Conservation (phyloP, 768 basidiomycete genomes). For the Tephrocybe sp. region DNA sequence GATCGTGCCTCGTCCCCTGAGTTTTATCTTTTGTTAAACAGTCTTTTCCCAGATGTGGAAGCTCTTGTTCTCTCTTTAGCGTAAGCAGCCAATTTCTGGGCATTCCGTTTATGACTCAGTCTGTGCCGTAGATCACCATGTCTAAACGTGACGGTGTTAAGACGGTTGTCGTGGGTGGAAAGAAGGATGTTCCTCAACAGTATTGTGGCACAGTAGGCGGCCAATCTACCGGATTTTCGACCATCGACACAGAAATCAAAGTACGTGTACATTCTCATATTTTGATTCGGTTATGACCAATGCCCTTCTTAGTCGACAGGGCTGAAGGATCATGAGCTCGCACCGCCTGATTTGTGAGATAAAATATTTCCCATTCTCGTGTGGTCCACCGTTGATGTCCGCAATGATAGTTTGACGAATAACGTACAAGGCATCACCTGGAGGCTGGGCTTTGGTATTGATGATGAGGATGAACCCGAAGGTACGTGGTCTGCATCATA, state of each 20-base stretch:
- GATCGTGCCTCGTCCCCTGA: neutral
- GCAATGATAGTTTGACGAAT: constrained; percentile 41
- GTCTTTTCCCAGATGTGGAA: constrained; percentile 36
- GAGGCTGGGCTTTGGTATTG: constrained; percentile 57
- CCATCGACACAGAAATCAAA: constrained; percentile 62
- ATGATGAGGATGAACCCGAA: constrained; percentile 51
- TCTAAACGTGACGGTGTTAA: constrained; percentile 53
- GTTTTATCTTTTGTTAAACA: neutral
- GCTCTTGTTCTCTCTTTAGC: constrained; percentile 46
- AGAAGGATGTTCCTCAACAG: constrained; percentile 44
- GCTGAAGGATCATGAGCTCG: constrained; percentile 51
- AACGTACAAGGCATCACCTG: constrained; percentile 61
- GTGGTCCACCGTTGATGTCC: constrained; percentile 5
- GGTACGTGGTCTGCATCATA: constrained; percentile 30
- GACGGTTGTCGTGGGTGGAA: constrained; percentile 55
- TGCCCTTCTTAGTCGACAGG: constrained; percentile 36
- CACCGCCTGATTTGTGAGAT: constrained; percentile 58
- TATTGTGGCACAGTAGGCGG: constrained; percentile 66
- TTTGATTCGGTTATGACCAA: neutral
- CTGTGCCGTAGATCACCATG: constrained; percentile 49
- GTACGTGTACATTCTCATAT: constrained; percentile 18
- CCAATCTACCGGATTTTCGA: constrained; percentile 54
- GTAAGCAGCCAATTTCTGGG: constrained; percentile 21
- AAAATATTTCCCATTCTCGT: neutral
- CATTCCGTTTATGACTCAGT: neutral